Conservation (phyloP, 2,329 filamentous ascomycete species). For the Colletotrichum sidae region DNA sequence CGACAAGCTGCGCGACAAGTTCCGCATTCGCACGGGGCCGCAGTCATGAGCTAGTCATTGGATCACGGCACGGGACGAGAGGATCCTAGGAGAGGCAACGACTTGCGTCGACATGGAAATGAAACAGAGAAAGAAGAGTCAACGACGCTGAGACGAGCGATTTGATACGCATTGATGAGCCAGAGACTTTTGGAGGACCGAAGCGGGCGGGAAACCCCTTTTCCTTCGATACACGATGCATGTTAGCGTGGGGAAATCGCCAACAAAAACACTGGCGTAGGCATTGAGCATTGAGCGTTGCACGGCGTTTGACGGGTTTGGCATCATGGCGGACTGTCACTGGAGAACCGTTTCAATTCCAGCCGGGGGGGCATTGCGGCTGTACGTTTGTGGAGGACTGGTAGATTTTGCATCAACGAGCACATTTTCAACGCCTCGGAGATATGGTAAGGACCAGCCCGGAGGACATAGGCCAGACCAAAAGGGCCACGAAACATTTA, state of each 20-base stretch:
- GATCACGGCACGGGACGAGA: background rate
- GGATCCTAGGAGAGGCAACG: background rate
- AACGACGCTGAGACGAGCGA: slow-evolving; percentile 2
- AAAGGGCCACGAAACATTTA: too few relatives aligned
- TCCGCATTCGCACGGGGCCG: slow-evolving; percentile 62
- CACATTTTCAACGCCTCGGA: too few relatives aligned
- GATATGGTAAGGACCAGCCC: too few relatives aligned
- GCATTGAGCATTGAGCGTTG: slow-evolving; percentile 30
- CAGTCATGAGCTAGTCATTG: slow-evolving; percentile 42
- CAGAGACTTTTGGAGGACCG: background rate
- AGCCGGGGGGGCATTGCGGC: too few relatives aligned
- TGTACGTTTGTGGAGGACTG: too few relatives aligned
- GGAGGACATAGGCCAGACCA: too few relatives aligned
- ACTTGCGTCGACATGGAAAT: background rate
- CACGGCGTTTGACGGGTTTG: slow-evolving; percentile 33
- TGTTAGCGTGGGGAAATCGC: slow-evolving; percentile 9
- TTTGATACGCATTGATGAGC: slow-evolving; percentile 5
- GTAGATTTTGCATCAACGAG: too few relatives aligned
- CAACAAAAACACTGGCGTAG: slow-evolving; percentile 16
- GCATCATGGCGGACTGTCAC: too few relatives aligned
- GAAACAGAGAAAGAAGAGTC: background rate
- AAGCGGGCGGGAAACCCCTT: slow-evolving; percentile 10
- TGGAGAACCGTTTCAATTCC: too few relatives aligned
- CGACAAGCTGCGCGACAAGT: slow-evolving; percentile 63
- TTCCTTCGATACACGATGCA: slow-evolving; percentile 15